Conservation (phyloP, 805 yeast genomes). For the Metschnikowia hibisci region DNA sequence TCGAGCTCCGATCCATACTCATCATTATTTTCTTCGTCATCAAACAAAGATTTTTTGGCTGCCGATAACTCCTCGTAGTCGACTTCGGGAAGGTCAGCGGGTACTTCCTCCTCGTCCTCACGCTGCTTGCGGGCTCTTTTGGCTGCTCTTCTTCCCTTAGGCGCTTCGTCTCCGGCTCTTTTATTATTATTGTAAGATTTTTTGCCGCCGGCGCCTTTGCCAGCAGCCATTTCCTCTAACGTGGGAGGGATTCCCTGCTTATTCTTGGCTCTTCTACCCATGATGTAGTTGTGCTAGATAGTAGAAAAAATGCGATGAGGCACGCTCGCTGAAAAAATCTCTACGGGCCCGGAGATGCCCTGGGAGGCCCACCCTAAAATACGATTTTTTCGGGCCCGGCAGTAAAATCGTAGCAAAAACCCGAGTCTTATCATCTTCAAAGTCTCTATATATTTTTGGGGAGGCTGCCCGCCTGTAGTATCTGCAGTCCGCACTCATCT, state of each 20-base stretch:
- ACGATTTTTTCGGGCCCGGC: too few relatives aligned
- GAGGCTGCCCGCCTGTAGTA: neutral
- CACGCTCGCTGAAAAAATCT: slow-evolving; percentile 5
- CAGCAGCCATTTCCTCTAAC: slow-evolving; percentile 65
- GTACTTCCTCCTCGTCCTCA: slow-evolving; percentile 16
- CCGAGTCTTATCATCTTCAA: too few relatives aligned
- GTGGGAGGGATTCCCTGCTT: slow-evolving; percentile 93
- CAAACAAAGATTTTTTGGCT: slow-evolving; percentile 73
- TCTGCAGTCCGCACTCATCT: slow-evolving; percentile 3
- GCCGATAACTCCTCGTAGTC: slow-evolving; percentile 62
- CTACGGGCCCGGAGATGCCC: neutral
- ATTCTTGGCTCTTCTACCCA: slow-evolving; percentile 93
- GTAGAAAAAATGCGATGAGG: slow-evolving; percentile 19
- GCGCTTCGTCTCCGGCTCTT: slow-evolving; percentile 20
- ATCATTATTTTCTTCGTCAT: slow-evolving; percentile 60
- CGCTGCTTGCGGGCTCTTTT: slow-evolving; percentile 14
- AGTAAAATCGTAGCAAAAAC: too few relatives aligned
- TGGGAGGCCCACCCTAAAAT: too few relatives aligned
- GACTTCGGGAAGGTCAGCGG: slow-evolving; percentile 54
- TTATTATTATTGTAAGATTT: slow-evolving; percentile 24
- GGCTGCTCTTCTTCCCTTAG: slow-evolving; percentile 19
- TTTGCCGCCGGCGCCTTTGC: slow-evolving; percentile 27
- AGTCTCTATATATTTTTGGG: too few relatives aligned
- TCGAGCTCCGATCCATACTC: slow-evolving; percentile 38
- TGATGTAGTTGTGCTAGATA: slow-evolving; percentile 22